Evolutionary conservation across 192 early-diverging fungal genomes (phyloP).

Genomic region (Spinellus fusiger): DNA sequence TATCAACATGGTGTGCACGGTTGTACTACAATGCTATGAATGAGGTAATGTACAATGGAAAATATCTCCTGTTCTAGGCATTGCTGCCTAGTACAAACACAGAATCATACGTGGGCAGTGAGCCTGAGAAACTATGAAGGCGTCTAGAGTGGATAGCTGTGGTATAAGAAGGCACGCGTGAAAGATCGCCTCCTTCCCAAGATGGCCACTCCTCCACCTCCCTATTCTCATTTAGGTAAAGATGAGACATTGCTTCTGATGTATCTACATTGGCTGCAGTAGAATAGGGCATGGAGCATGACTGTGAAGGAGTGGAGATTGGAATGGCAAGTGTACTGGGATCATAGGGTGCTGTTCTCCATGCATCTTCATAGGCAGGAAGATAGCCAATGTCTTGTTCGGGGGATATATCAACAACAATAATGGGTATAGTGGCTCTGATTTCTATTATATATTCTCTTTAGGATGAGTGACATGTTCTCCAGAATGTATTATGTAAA

Average conservation of each 20-base stretch:
- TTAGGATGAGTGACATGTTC: not conserved
- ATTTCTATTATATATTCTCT: conserved; percentile 19
- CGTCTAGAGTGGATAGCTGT: conserved; percentile 24
- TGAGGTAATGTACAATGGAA: not conserved
- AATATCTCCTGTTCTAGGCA: not conserved
- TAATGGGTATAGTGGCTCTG: conserved; percentile 24
- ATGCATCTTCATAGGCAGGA: conserved; percentile 31
- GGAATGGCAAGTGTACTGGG: conserved; percentile 12
- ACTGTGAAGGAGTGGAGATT: conserved; percentile 12
- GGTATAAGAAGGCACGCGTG: conserved; percentile 29
- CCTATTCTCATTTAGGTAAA: conserved; percentile 1
- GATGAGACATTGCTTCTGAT: not conserved
- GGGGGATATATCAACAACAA: conserved; percentile 23
- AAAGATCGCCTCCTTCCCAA: conserved; percentile 24
- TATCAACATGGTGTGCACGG: not conserved
- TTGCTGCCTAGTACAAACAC: conserved; percentile 17
- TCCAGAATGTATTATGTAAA: not conserved
- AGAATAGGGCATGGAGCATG: conserved; percentile 16
- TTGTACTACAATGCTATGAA: not conserved
- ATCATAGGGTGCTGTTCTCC: conserved; percentile 25
- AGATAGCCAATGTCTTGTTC: conserved; percentile 17
- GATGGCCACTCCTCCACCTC: not conserved
- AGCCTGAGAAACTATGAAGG: conserved; percentile 15
- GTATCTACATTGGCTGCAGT: conserved; percentile 13
- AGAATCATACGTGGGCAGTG: conserved; percentile 25